A percentile compares a stretch with the other conserved stretches of the same genome.
Conservation (phyloP, 768 basidiomycete genomes). For the Russula vinacea region DNA sequence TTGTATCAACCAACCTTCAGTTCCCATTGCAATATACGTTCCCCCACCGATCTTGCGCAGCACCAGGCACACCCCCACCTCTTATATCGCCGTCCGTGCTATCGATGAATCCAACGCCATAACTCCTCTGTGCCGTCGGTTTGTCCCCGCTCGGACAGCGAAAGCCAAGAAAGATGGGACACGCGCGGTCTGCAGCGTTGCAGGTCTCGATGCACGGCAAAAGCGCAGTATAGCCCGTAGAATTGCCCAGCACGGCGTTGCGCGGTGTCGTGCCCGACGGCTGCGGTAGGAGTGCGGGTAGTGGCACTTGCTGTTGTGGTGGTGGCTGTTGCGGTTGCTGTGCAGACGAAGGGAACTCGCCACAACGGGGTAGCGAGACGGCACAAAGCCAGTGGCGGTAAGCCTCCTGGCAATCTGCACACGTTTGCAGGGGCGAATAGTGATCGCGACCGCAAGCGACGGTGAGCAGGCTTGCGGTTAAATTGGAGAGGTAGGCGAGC, state of each 20-base stretch:
- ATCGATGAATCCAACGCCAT: slow-evolving; percentile 76
- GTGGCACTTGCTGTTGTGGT: slow-evolving; percentile 24
- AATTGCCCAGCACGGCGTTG: slow-evolving; percentile 50
- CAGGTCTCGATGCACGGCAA: slow-evolving; percentile 82
- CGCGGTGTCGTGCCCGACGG: slow-evolving; percentile 43
- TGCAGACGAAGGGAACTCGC: slow-evolving; percentile 46
- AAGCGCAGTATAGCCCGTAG: slow-evolving; percentile 52
- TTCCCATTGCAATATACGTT: slow-evolving; percentile 70
- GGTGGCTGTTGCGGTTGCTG: slow-evolving; percentile 34
- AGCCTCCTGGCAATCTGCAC: slow-evolving; percentile 66
- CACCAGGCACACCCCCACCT: slow-evolving; percentile 51
- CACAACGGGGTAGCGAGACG: slow-evolving; percentile 70
- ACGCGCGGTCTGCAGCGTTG: slow-evolving; percentile 66
- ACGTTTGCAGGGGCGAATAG: slow-evolving; percentile 76
- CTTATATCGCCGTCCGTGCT: slow-evolving; percentile 45
- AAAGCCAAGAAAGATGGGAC: slow-evolving; percentile 70
- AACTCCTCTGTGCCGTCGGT: slow-evolving; percentile 65
- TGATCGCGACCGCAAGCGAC: slow-evolving; percentile 75
- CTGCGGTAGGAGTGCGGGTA: slow-evolving; percentile 48
- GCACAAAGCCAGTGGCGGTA: slow-evolving; percentile 80
- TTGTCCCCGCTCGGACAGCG: slow-evolving; percentile 56
- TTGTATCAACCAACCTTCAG: slow-evolving; percentile 1
- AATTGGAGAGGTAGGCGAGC: slow-evolving; percentile 61
- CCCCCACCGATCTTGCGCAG: slow-evolving; percentile 62
- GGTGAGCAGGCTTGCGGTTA: slow-evolving; percentile 67